Percentiles rank a stretch among this genome's conserved stretches.
These are phyloP conservation scores for Trichoderma simmonsii DNA, from an alignment of 2,329 filamentous ascomycete species.

Conservation along the genomic window DNA sequence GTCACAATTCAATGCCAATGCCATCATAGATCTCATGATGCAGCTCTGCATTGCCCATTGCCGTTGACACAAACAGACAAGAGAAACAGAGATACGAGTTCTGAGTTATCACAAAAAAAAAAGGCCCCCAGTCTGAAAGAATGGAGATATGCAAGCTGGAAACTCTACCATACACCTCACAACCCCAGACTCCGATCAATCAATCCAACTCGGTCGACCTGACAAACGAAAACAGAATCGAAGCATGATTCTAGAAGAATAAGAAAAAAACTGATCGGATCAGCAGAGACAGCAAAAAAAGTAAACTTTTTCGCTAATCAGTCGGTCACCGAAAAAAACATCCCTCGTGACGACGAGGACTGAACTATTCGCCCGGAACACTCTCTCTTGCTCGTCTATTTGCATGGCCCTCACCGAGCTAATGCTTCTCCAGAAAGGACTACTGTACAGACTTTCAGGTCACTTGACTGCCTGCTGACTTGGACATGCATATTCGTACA, in stretches of 20 bases:
- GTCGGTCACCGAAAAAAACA: not conserved
- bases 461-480: constrained; percentile 4
- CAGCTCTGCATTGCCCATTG: not conserved
- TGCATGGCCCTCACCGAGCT: not conserved
- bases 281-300: not conserved
- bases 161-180: not conserved
- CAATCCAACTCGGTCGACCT: not conserved
- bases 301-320: not conserved
- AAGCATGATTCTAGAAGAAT: not conserved
- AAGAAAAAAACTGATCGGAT: not conserved
- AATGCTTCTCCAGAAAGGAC: not conserved
- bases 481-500: not conserved
- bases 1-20: not conserved
- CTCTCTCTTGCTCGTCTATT: too few species aligned
- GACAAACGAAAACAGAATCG: not conserved
- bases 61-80: not conserved
- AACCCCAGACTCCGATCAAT: not conserved
- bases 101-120: constrained; percentile 1
- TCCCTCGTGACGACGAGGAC: not conserved
- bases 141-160: not conserved
- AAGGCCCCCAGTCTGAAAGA: not conserved
- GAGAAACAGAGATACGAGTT: not conserved
- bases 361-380: not conserved
- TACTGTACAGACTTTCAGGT: not conserved
- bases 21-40: not conserved